Evolutionary conservation across 1,284 basidiomycete species (phyloP).

Genomic region (Entoloma clypeatum): DNA sequence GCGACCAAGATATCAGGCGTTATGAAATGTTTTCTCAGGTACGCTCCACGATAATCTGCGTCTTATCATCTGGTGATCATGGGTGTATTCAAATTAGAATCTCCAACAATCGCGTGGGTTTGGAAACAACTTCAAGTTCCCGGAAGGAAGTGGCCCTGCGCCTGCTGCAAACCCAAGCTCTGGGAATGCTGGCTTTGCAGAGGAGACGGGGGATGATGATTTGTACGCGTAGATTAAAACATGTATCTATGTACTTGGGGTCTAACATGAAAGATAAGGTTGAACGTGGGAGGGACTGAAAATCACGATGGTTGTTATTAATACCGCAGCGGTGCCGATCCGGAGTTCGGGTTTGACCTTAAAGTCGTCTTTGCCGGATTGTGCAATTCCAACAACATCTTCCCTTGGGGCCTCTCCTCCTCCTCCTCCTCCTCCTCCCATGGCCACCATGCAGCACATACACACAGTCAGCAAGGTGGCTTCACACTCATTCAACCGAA

Average conservation of each 20-base stretch:
- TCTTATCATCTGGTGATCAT: constrained; percentile 9
- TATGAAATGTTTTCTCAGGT: constrained; percentile 91
- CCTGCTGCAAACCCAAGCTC: constrained; percentile 43
- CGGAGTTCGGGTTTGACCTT: too few species aligned
- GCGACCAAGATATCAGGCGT: constrained; percentile 91
- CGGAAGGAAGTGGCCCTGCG: constrained; percentile 61
- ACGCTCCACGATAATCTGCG: constrained; percentile 22
- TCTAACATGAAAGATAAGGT: too few species aligned
- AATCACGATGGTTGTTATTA: too few species aligned
- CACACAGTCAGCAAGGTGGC: constrained; percentile 13
- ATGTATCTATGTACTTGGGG: too few species aligned
- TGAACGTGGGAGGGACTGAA: too few species aligned
- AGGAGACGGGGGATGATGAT: constrained; percentile 83
- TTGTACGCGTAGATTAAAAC: constrained; percentile 64
- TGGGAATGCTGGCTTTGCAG: constrained; percentile 76
- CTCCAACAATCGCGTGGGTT: constrained; percentile 85
- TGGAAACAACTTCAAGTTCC: constrained; percentile 96
- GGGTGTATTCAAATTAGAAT: constrained; percentile 50
- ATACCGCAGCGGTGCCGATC: too few species aligned
- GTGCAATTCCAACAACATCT: too few species aligned
- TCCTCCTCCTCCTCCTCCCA: too few species aligned
- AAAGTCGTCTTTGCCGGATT: too few species aligned
- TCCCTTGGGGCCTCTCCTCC: too few species aligned
- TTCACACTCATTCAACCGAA: constrained; percentile 22
- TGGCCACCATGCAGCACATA: constrained; percentile 12